These are phyloP conservation scores for Raphanus raphanistrum DNA, from an alignment of 345 rosid genomes.

Conservation along the genomic window DNA sequence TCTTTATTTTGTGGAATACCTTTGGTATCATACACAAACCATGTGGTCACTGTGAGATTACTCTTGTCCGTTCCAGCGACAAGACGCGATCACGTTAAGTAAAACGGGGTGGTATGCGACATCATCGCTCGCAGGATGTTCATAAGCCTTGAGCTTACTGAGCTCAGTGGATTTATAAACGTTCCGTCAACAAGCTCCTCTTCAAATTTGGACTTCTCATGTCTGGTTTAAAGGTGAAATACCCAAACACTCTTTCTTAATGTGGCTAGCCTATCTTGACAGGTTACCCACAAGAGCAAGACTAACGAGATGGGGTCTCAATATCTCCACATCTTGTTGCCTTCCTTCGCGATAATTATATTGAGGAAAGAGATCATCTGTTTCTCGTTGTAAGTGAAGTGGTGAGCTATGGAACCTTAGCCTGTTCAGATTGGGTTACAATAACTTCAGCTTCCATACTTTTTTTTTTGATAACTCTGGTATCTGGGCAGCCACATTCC, in stretches of 20 bases:
- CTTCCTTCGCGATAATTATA: background rate
- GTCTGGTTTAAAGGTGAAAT: background rate
- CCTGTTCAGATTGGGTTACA: background rate
- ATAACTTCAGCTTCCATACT: background rate
- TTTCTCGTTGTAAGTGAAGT: background rate
- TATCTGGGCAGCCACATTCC: too few relatives aligned
- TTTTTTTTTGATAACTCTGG: too few relatives aligned
- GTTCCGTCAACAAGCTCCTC: background rate
- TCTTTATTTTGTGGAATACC: background rate
- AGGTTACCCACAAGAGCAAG: background rate
- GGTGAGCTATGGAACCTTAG: background rate
- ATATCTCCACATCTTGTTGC: background rate
- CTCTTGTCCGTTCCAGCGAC: background rate
- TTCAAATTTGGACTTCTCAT: background rate
- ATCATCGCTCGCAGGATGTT: too few relatives aligned
- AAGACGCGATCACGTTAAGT: too few relatives aligned
- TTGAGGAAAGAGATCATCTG: background rate
- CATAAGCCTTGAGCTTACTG: too few relatives aligned
- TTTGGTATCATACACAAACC: background rate
- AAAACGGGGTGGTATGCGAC: too few relatives aligned
- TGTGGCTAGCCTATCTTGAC: background rate
- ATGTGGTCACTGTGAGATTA: background rate
- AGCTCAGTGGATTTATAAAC: background rate
- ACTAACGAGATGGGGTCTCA: background rate
- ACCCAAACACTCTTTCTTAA: background rate